phyloP scores from a whole-genome alignment of 2,329 filamentous ascomycete species.

The Herpotrichia juniperi region DNA sequence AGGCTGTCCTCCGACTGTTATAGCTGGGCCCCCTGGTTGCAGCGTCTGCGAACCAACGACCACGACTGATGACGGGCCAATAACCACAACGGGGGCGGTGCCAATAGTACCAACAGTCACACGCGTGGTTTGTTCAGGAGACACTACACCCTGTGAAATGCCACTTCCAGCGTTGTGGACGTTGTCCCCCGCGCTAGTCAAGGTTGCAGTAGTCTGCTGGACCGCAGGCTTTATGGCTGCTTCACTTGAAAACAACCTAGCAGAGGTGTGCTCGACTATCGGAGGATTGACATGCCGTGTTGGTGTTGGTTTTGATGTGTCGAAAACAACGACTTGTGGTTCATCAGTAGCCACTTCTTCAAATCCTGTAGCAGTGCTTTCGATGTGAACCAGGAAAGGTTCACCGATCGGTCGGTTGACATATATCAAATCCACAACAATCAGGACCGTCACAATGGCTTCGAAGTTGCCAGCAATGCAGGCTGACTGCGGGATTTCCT shows the following conservation, averaged over 20 bases:
- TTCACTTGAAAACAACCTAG: conserved; percentile 1
- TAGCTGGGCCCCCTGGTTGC: conserved; percentile 38
- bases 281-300: background rate
- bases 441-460: conserved; percentile 50
- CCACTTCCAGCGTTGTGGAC: background rate
- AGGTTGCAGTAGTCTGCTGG: background rate
- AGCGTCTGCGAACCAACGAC: conserved; percentile 44
- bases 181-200: background rate
- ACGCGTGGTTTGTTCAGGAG: conserved; percentile 17
- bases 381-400: conserved; percentile 37
- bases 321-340: conserved; percentile 15
- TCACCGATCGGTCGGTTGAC: conserved; percentile 16
- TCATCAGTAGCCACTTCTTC: conserved; percentile 16
- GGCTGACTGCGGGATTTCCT: conserved; percentile 36
- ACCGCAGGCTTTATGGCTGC: conserved; percentile 1
- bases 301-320: background rate
- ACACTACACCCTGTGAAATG: background rate
- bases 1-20: conserved; percentile 42
- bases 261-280: background rate
- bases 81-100: conserved; percentile 32
- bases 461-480: conserved; percentile 45
- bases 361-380: conserved; percentile 35
- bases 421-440: conserved; percentile 50
- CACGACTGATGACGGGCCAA: conserved; percentile 38
- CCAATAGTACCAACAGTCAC: conserved; percentile 34